phyloP scores from a whole-genome alignment of 345 rosid genomes.

The Euphorbia lathyris region DNA sequence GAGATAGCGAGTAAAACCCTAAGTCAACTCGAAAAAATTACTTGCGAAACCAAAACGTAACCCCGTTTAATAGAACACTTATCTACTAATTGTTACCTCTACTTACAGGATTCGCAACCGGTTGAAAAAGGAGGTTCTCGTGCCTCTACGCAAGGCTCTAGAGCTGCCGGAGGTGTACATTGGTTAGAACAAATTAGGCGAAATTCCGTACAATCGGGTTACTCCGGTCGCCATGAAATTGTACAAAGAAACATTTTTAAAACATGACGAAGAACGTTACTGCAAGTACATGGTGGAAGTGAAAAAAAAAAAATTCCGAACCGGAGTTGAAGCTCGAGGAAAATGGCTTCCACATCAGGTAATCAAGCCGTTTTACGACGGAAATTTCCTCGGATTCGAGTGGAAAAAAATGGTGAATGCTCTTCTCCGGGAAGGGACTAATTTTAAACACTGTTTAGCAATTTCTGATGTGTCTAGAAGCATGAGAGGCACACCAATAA shows the following conservation, averaged over 20 bases:
- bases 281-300: slow-evolving; percentile 40
- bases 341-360: slow-evolving; percentile 67
- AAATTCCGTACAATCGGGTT: slow-evolving; percentile 53
- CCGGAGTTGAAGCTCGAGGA: too few species aligned
- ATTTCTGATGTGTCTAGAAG: background rate
- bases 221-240: slow-evolving; percentile 64
- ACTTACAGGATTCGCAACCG: slow-evolving; percentile 16
- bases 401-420: slow-evolving; percentile 70
- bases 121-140: slow-evolving; percentile 45
- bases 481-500: too few species aligned
- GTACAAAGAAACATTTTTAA: slow-evolving; percentile 49
- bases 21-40: too few species aligned
- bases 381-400: slow-evolving; percentile 50
- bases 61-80: too few species aligned
- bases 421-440: slow-evolving; percentile 37
- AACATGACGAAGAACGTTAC: slow-evolving; percentile 50
- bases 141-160: slow-evolving; percentile 48
- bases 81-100: too few species aligned
- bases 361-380: slow-evolving; percentile 40
- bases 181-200: slow-evolving; percentile 43
- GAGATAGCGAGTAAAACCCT: too few species aligned
- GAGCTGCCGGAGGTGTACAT: slow-evolving; percentile 64
- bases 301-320: slow-evolving; percentile 21
- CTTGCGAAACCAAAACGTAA: too few species aligned
- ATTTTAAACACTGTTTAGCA: slow-evolving; percentile 51